These are phyloP conservation scores for Themeda triandra DNA, from an alignment of 176 grass and related monocot genomes.

Conservation along the genomic window DNA sequence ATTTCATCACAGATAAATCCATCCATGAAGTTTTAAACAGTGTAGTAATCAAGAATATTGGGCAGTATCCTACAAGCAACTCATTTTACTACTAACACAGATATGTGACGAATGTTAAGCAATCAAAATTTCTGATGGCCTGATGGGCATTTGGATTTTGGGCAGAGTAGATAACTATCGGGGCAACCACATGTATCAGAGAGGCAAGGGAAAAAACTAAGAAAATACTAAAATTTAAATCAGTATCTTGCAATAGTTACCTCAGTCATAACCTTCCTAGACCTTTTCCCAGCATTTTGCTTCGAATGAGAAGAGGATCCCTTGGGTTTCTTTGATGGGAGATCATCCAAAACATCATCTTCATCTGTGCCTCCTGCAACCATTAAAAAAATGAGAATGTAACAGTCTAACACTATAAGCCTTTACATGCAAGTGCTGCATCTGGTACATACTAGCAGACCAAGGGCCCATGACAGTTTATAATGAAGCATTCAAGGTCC, in stretches of 20 bases:
- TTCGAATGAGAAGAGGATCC: slow-evolving; percentile 32
- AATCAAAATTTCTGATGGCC: background rate
- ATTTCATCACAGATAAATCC: background rate
- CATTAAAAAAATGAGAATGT: no score
- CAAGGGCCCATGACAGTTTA: background rate
- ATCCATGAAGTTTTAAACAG: no score
- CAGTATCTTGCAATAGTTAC: slow-evolving; percentile 30
- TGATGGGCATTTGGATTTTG: background rate
- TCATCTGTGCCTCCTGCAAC: slow-evolving; percentile 38
- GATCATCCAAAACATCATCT: slow-evolving; percentile 51
- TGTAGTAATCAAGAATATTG: background rate
- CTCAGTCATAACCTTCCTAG: slow-evolving; percentile 66
- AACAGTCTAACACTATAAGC: background rate
- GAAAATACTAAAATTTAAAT: background rate
- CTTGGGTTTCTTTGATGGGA: slow-evolving; percentile 42
- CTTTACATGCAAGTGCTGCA: background rate
- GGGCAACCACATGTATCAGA: background rate
- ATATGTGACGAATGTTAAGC: background rate
- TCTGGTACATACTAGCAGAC: background rate
- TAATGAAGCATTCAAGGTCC: background rate
- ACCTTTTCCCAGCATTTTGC: slow-evolving; percentile 57
- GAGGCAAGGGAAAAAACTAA: background rate
- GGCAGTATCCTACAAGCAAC: background rate
- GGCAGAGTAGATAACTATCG: background rate
- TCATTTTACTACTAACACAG: background rate